A percentile compares a stretch with the other conserved stretches of the same genome.
These are phyloP conservation scores for Nemania serpens DNA, from an alignment of 2,329 filamentous ascomycete genomes.

Conservation along the genomic window DNA sequence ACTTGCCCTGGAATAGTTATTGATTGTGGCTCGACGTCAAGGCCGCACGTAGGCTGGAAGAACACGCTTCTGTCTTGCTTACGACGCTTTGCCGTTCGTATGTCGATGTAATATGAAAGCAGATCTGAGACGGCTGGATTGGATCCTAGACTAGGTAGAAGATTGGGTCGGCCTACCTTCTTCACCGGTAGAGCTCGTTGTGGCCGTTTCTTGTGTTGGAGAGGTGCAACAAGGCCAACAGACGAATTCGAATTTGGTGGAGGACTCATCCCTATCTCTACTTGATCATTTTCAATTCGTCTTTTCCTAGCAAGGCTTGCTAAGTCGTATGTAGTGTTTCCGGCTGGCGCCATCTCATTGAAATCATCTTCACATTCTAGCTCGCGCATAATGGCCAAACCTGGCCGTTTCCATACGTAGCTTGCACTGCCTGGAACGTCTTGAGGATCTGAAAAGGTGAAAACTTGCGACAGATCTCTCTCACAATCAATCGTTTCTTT, in stretches of 20 bases:
- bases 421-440: conserved; percentile 33
- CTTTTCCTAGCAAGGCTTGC: conserved; percentile 36
- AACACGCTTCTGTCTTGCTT: conserved; percentile 37
- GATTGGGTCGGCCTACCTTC: background rate
- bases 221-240: conserved; percentile 20
- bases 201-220: background rate
- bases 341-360: conserved; percentile 10
- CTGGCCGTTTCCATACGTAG: conserved; percentile 40
- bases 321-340: conserved; percentile 16
- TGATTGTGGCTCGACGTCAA: background rate
- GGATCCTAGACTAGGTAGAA: conserved; percentile 34
- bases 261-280: background rate
- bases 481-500: conserved; percentile 33
- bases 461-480: background rate
- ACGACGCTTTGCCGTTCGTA: conserved; percentile 36
- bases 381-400: conserved; percentile 37
- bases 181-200: background rate
- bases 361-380: conserved; percentile 36
- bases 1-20: background rate
- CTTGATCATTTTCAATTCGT: conserved; percentile 21
- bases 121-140: conserved; percentile 33
- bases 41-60: conserved; percentile 24
- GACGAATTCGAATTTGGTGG: conserved; percentile 15
- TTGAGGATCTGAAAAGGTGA: conserved; percentile 10
- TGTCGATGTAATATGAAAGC: conserved; percentile 37